Evolutionary conservation across 305 asterid genomes (phyloP).

Genomic region (Fraxinus ornus): DNA sequence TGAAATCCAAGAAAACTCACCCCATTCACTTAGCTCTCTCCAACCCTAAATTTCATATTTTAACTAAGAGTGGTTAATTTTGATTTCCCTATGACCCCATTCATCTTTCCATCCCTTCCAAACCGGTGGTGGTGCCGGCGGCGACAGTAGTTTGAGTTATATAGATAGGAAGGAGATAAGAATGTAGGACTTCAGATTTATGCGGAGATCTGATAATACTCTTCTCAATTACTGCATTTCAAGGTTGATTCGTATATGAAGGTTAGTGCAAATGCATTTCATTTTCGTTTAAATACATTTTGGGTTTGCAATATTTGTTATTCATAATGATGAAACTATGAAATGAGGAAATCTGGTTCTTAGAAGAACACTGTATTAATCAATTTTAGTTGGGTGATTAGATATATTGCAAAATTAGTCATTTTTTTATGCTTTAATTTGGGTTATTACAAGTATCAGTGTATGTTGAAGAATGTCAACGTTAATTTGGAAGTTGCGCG

Average conservation of each 20-base stretch:
- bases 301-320: background rate
- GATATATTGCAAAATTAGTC: background rate
- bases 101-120: background rate
- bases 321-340: background rate
- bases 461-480: background rate
- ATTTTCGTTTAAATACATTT: background rate
- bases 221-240: conserved; percentile 21
- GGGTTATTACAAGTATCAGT: background rate
- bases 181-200: conserved; percentile 3
- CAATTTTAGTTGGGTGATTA: background rate
- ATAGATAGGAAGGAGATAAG: conserved; percentile 4
- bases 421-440: background rate
- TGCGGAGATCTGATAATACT: conserved; percentile 30
- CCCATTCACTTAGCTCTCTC: too few relatives aligned
- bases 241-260: background rate
- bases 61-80: background rate
- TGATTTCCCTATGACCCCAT: background rate
- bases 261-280: background rate
- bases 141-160: conserved; percentile 9
- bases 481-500: background rate
- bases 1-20: too few relatives aligned
- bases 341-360: background rate
- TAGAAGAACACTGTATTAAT: too few relatives aligned
- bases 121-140: background rate
- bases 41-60: too few relatives aligned